A percentile compares a stretch with the other conserved stretches of the same genome.
phyloP scores from a whole-genome alignment of 2,329 filamentous ascomycete species.

The Neophaeococcomyces aloes region DNA sequence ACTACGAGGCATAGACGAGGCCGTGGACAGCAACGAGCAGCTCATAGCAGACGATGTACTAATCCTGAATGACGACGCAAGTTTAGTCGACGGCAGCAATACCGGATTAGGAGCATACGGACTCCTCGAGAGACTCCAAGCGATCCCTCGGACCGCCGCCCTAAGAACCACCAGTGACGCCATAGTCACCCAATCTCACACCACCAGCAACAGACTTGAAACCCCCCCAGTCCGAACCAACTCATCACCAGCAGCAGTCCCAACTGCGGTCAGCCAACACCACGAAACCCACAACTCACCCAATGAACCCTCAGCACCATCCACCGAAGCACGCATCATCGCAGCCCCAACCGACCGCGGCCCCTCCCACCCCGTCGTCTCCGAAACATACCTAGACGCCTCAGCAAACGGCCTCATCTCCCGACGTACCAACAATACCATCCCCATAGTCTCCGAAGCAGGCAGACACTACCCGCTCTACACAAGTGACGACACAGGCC shows the following conservation, averaged over 20 bases:
- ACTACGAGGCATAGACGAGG: conserved; percentile 35
- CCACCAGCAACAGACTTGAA: not conserved
- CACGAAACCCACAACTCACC: not conserved
- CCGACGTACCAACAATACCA: too few relatives aligned
- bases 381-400: conserved; percentile 19
- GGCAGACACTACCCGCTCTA: conserved; percentile 18
- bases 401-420: conserved; percentile 16
- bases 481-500: conserved; percentile 16
- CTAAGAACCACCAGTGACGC: conserved; percentile 7
- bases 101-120: conserved; percentile 29
- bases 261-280: not conserved
- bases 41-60: conserved; percentile 28
- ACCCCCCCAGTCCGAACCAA: conserved; percentile 9
- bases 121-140: conserved; percentile 27
- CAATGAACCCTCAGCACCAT: not conserved
- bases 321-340: not conserved
- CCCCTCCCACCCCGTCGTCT: conserved; percentile 17
- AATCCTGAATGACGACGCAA: conserved; percentile 32
- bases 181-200: too few relatives aligned
- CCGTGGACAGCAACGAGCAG: conserved; percentile 29
- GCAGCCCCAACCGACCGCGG: not conserved
- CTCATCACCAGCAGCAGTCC: conserved; percentile 7
- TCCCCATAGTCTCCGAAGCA: conserved; percentile 16
- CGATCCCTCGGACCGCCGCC: conserved; percentile 12
- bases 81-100: conserved; percentile 27